phyloP scores from a whole-genome alignment of 139 green algal genomes.

The Spirogloea muscicola region DNA sequence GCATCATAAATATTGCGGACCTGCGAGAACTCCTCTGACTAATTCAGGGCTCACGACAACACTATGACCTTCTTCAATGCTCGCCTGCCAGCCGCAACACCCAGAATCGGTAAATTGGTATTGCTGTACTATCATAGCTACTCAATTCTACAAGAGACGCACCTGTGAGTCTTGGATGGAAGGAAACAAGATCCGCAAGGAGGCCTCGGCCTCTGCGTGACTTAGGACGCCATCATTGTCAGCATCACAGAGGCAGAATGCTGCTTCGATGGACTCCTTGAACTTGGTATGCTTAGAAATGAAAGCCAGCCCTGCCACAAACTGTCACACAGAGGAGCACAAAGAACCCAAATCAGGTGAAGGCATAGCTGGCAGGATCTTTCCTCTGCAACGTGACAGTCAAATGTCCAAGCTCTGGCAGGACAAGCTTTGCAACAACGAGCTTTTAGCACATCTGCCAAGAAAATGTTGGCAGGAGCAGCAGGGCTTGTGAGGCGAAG shows the following conservation, averaged over 20 bases:
- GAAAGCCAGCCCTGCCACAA: constrained; percentile 7
- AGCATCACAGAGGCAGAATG: background rate
- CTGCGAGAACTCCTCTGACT: background rate
- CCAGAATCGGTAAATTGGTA: background rate
- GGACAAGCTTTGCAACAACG: background rate
- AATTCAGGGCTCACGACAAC: background rate
- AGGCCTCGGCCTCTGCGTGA: background rate
- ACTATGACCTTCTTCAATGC: background rate
- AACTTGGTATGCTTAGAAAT: background rate
- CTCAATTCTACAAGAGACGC: background rate
- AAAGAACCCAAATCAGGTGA: background rate
- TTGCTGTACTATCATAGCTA: constrained; percentile 1
- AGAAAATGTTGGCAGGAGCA: background rate
- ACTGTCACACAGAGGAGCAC: background rate
- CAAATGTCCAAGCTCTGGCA: background rate
- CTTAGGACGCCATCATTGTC: constrained; percentile 7
- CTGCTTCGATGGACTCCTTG: background rate
- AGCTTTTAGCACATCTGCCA: background rate
- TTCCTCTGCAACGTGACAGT: background rate
- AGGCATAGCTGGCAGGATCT: background rate
- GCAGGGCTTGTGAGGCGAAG: background rate
- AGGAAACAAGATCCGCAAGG: background rate
- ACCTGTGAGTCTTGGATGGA: constrained; percentile 7
- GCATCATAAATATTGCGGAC: background rate
- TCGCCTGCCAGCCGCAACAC: no score